Evolutionary conservation across 371 early-diverging fungal genomes (phyloP), one percentile per base, ranked within the genome.

Genomic region (Saksenaea vasiformis): DNA sequence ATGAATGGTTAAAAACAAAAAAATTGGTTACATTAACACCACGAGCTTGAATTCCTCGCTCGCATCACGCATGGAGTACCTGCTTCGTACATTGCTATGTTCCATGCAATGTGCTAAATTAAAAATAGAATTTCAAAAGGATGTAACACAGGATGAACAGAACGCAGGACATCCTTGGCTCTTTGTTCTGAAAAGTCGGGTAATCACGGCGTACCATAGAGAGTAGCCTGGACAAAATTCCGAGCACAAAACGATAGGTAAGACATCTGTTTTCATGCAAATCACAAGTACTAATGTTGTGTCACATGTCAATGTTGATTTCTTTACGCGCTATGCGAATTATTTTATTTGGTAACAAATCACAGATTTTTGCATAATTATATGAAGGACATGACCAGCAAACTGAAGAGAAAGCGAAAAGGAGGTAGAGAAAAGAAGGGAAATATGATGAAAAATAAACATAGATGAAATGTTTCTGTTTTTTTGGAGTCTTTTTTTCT

Each of bases 301-400:
- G 60, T 51, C 60, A 51, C 60, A 53, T 60, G 44, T 51, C 60
- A 60, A 60, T 60, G 51, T 17, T 51, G 41, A 58, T 43, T 58
- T 54, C 54, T 58, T 64, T 47, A 47, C 51, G 51, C 51, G 51
- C 24, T 47, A 47, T 47, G 51, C 51, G 51, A 22, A 22, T 47
- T 47, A 47, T 47, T 44, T 47, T 19, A 19, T 47, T 41, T n/a
- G 24, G 17, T 19, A 47, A 47, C 17, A 47, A 47, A 47, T 47
- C 51, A 47, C 51, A 47, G 51, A 47, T 47, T 47, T 47, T 22
- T 47, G 51, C 51, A 47, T 47, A 47, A 47, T 47, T 47, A 47
- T 22, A 47, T 47, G 51, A 47, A 47, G 51, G 51, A 19, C 51
- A 47, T 47, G 51, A 47, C 51, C 51, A 47, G 51, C 51, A 47